These are phyloP conservation scores for Coemansia sp. DNA, from an alignment of 192 early-diverging fungal species.

Conservation along the genomic window DNA sequence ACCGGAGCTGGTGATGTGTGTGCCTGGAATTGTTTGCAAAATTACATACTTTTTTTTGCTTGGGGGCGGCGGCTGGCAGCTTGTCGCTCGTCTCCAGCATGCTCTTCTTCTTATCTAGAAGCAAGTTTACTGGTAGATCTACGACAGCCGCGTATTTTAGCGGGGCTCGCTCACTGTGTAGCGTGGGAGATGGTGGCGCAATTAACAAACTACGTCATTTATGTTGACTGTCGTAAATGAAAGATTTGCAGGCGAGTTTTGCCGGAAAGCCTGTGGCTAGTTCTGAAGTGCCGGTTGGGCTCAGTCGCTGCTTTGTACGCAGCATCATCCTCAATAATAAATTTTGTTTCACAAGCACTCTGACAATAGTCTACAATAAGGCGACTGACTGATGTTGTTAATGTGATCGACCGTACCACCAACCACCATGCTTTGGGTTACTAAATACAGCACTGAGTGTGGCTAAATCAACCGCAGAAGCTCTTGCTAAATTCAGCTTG, in stretches of 20 bases:
- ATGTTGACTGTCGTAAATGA: not conserved
- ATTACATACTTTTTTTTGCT: no score
- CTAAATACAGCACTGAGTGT: no score
- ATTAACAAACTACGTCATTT: not conserved
- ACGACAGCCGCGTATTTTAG: not conserved
- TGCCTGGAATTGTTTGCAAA: no score
- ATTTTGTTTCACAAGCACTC: not conserved
- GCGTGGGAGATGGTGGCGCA: not conserved
- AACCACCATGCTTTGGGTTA: no score
- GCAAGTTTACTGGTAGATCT: not conserved
- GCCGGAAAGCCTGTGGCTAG: not conserved
- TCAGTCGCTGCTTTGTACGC: not conserved
- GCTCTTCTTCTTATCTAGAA: not conserved
- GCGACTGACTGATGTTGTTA: not conserved
- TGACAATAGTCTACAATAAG: not conserved
- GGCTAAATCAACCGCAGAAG: no score
- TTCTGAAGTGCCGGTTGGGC: not conserved
- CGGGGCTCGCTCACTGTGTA: not conserved
- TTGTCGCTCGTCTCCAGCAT: not conserved
- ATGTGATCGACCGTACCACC: not conserved
- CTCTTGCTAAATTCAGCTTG: no score
- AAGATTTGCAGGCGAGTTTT: conserved; percentile 1
- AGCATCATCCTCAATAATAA: not conserved
- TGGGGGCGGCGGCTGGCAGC: no score
- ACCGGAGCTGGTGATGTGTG: not conserved